phyloP scores from a whole-genome alignment of 208 protist genomes.

The Trypanosoma cruzi region DNA sequence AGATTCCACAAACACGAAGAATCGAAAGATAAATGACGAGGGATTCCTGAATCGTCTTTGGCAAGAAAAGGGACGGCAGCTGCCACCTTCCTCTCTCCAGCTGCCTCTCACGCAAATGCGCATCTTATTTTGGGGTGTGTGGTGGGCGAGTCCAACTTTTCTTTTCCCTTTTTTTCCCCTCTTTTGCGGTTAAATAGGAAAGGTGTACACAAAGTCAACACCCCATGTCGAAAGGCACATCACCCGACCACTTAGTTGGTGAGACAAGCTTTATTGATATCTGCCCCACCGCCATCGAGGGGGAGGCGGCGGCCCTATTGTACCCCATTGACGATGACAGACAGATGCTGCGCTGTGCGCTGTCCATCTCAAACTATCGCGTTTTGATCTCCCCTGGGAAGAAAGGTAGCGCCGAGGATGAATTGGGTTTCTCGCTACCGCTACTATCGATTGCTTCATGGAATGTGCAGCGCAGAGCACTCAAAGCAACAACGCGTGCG shows the following conservation, averaged over 20 bases:
- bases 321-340: constrained; percentile 3
- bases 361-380: constrained; percentile 31
- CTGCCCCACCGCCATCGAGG: constrained; percentile 1
- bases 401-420: constrained; percentile 12
- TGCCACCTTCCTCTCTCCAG: too few relatives aligned
- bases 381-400: constrained; percentile 7
- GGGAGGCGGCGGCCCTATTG: constrained; percentile 21
- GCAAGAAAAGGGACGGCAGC: too few relatives aligned
- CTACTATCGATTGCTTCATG: constrained; percentile 58
- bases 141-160: background rate
- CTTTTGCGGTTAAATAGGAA: background rate
- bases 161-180: constrained; percentile 7
- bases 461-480: constrained; percentile 23
- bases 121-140: too few relatives aligned
- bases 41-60: too few relatives aligned
- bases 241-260: constrained; percentile 5
- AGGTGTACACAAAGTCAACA: background rate
- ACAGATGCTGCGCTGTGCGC: constrained; percentile 11
- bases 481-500: constrained; percentile 11
- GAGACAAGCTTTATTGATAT: constrained; percentile 25
- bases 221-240: constrained; percentile 12
- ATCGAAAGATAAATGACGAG: too few relatives aligned
- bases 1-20: too few relatives aligned
- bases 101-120: too few relatives aligned
- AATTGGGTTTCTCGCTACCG: constrained; percentile 40